Conservation (phyloP, 352 stramenopile species). For the Phytophthora agathidicida region DNA sequence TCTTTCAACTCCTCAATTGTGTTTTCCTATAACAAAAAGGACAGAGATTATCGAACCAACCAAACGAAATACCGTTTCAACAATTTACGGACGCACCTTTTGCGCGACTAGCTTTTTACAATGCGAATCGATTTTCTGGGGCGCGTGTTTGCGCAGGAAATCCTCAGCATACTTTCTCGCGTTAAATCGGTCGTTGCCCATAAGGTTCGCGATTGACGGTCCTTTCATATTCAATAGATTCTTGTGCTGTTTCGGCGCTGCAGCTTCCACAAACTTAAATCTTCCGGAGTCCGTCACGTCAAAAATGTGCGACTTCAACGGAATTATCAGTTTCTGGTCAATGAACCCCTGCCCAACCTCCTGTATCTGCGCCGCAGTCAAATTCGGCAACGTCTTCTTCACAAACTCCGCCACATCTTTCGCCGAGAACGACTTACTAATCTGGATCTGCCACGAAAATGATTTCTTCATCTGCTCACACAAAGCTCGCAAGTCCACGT, state of each 20-base stretch:
- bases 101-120: slow-evolving; percentile 76
- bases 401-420: slow-evolving; percentile 76
- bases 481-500: slow-evolving; percentile 60
- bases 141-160: slow-evolving; percentile 77
- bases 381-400: slow-evolving; percentile 43
- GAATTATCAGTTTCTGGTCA: slow-evolving; percentile 72
- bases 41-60: too few species aligned
- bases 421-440: slow-evolving; percentile 79
- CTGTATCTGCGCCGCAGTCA: slow-evolving; percentile 45
- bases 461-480: slow-evolving; percentile 79
- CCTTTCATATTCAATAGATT: slow-evolving; percentile 72
- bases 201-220: slow-evolving; percentile 81
- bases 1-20: slow-evolving; percentile 87
- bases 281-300: slow-evolving; percentile 57
- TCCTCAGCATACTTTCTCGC: slow-evolving; percentile 78
- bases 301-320: slow-evolving; percentile 81
- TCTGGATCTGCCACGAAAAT: slow-evolving; percentile 73
- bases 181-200: slow-evolving; percentile 73
- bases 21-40: slow-evolving; percentile 50
- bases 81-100: slow-evolving; percentile 44
- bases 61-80: neutral
- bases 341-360: slow-evolving; percentile 73
- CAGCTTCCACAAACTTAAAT: slow-evolving; percentile 70
- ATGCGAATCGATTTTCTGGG: slow-evolving; percentile 77
- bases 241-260: slow-evolving; percentile 57